Evolutionary conservation across 2,329 filamentous ascomycete species (phyloP), one percentile per base, ranked within the genome.

Genomic region (Bimuria novae-zelandiae): DNA sequence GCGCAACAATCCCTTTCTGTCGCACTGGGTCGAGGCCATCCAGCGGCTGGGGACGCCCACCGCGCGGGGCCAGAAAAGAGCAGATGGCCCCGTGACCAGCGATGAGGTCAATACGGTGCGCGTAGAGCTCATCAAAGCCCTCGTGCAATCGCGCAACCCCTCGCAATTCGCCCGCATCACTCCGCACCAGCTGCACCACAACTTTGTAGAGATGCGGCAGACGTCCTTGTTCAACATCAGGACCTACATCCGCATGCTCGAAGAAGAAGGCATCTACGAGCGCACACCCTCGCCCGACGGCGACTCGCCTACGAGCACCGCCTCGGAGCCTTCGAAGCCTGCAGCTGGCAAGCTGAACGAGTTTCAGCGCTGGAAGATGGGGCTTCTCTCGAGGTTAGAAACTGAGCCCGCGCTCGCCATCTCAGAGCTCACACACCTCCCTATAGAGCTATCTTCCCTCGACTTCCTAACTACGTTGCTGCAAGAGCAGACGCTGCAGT

Each of bases 391-490:
- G 4, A 62, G 58, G 12, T 57, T 71, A 19, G 44, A 61, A 29
- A 53, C 47, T 7, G 47, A 65, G 6, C 70, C 64, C n/a, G 40
- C 57, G 7, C 40, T 47, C 10, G 66, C 69, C 1, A 56, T 67
- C 12, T 55, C 62, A 27, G 63, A 68, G 22, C 60, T 76, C 29
- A 71, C 64, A 7, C 69, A 63, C 43, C 65, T 75, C 14, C 73
- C 74, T 39, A 58, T 76, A 27, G 64, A 70, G 21, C 57, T 76
- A n/a, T 56, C 64, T 5, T 70, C 64, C 22, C 69, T 76, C 49
- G 73, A 76, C 35, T 67, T 73, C 49, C 60, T 76, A 41, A 76
- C 71, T 37, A 69, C 62, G n/a, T 61, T 75, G n/a, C 62, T 75
- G 46, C 57, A 64, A 36, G 57, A 65, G 21, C 40, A 45, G 22